Conservation (phyloP, 208 protist genomes). For the Jaenimonas drosophilae region DNA sequence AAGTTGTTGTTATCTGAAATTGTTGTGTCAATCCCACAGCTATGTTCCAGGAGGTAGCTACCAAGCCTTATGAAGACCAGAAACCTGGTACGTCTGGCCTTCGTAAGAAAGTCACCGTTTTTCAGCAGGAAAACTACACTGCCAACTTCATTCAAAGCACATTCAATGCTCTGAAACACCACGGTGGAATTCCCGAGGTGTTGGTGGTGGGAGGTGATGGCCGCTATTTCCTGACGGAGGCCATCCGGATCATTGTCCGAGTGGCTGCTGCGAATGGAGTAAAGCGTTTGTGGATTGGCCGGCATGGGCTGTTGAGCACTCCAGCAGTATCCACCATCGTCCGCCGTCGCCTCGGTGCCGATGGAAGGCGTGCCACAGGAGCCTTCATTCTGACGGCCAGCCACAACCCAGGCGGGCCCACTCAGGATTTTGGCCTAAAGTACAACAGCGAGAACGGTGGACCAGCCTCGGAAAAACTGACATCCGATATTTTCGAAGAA, state of each 20-base stretch:
- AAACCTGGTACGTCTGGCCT: conserved; percentile 96
- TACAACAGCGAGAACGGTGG: conserved; percentile 97
- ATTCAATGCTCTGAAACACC: conserved; percentile 83
- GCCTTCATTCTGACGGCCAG: conserved; percentile 96
- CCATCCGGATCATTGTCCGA: conserved; percentile 91
- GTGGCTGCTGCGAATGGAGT: conserved; percentile 93
- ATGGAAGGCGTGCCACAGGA: conserved; percentile 46
- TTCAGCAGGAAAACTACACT: conserved; percentile 89
- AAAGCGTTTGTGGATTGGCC: conserved; percentile 77
- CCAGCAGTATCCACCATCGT: conserved; percentile 95
- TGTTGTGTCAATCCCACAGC: background rate
- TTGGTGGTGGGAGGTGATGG: conserved; percentile 97
- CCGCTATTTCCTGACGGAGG: conserved; percentile 89
- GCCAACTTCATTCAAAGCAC: conserved; percentile 97
- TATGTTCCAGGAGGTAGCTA: conserved; percentile 16
- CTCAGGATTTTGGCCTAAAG: conserved; percentile 98
- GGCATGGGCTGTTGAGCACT: conserved; percentile 93
- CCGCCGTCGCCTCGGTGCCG: conserved; percentile 29
- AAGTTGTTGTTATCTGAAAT: background rate
- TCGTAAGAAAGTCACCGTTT: conserved; percentile 92
- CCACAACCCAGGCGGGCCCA: conserved; percentile 97
- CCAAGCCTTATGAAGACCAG: conserved; percentile 75
- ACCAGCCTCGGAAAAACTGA: conserved; percentile 93
- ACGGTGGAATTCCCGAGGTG: conserved; percentile 32
- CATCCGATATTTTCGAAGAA: conserved; percentile 89